These are phyloP conservation scores for Hypoxylon perforatum DNA, from an alignment of 495 filamentous ascomycete genomes.

Conservation along the genomic window DNA sequence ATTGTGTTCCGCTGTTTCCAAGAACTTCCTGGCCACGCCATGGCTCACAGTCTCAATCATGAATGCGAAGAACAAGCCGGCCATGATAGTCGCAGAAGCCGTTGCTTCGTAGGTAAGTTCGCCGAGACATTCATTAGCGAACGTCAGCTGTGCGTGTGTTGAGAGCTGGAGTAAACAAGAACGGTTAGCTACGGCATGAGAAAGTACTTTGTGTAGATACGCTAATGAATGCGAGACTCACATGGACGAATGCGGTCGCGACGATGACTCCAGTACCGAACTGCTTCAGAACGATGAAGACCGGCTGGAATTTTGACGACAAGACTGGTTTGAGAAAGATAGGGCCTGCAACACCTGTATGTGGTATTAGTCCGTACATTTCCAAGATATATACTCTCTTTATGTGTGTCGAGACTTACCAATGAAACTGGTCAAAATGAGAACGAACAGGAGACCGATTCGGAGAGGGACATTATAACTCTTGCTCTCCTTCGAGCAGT, in stretches of 20 bases:
- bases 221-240: conserved; percentile 41
- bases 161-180: conserved; percentile 58
- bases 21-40: conserved; percentile 57
- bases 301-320: conserved; percentile 41
- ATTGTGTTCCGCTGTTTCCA: conserved; percentile 13
- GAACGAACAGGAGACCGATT: conserved; percentile 69
- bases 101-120: conserved; percentile 69
- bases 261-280: conserved; percentile 81
- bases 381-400: conserved; percentile 6
- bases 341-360: conserved; percentile 55
- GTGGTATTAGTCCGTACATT: conserved; percentile 3
- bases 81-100: conserved; percentile 72
- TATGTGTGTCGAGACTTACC: conserved; percentile 18
- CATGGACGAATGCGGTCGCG: conserved; percentile 76
- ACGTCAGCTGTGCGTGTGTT: conserved; percentile 72
- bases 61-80: conserved; percentile 71
- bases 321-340: conserved; percentile 53
- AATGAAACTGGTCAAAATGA: conserved; percentile 63
- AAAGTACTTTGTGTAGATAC: background rate
- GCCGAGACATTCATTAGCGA: conserved; percentile 70
- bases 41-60: conserved; percentile 68
- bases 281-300: conserved; percentile 69
- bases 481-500: conserved; percentile 57
- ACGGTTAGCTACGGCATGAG: background rate
- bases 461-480: conserved; percentile 68